Base-by-base conservation (phyloP, 352 stramenopile genomes). In the Phytophthora macrochlamydospora region DNA sequence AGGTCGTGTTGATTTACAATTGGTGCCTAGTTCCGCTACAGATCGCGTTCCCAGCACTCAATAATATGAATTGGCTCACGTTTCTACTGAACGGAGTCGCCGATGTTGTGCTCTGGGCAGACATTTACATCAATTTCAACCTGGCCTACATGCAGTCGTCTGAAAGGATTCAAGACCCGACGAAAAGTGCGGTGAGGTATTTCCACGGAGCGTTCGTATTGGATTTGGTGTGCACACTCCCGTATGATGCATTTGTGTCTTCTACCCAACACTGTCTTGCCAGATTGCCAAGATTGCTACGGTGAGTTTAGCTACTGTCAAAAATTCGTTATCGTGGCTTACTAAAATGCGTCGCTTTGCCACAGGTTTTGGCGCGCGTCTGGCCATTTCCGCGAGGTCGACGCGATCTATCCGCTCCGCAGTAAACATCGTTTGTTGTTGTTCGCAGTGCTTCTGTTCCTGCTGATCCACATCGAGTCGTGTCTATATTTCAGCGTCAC, bases 401-500 rank as follows among this genome's bases (percentile, higher is more conserved):
- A 78, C 46, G 68, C 73, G 7, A 85, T 71, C 30, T 82, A 78
- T 38, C 67, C 58, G 18, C 61, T 85, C 29, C 77, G 63, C 37
- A 82, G 65, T 44, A 69, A 74, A 7, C 70, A 82, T 31, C 69
- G 78, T 8, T 54, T 87, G 2, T 28, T 85, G 37, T 44, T 83
- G 4, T 78, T 83, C 24, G 76, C 51, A 0, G 13, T 87, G 1
- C 45, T 74, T 18, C 70, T 87, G 13, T 48, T 87, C 7, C 76
- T 85, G 73, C 52, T 87, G 13, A 85, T 85, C 37, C 78, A 85
- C 56, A 51, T 87, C 29, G 76, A 83, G n/a, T 71, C 78, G 3
- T 87, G 78, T 29, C 48, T 87, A 38, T 64, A 82, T 56, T 87
- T 87, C 24, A 84, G 76, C 59, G 73, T 73, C 43, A 85, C 78